Evolutionary conservation across 768 basidiomycete species (phyloP).

Genomic region (Naematelia encephala): DNA sequence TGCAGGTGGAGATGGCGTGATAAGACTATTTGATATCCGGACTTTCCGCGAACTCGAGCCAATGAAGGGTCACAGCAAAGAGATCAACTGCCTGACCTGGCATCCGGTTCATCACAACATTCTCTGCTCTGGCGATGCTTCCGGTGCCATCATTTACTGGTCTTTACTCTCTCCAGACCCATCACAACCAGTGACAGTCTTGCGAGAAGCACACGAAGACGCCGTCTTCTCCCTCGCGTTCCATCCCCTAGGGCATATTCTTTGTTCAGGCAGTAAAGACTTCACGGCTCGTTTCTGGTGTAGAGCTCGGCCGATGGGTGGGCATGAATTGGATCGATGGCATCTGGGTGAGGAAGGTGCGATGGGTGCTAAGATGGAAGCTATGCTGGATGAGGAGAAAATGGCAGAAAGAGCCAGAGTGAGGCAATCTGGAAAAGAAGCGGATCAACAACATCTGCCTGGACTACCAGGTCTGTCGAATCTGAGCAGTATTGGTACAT

Average conservation of each 20-base stretch:
- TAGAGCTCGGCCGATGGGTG: conserved; percentile 54
- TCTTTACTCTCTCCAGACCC: conserved; percentile 62
- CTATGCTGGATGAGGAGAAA: conserved; percentile 14
- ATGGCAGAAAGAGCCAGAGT: conserved; percentile 10
- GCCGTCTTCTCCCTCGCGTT: conserved; percentile 94
- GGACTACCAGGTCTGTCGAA: conserved; percentile 16
- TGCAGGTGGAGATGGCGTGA: conserved; percentile 88
- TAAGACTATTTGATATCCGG: conserved; percentile 94
- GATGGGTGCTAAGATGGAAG: conserved; percentile 23
- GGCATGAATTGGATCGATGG: conserved; percentile 47
- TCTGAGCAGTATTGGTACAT: conserved; percentile 13
- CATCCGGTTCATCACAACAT: conserved; percentile 84
- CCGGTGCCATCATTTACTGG: conserved; percentile 93
- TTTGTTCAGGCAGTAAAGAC: conserved; percentile 93
- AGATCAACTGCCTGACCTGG: conserved; percentile 95
- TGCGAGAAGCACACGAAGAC: conserved; percentile 96
- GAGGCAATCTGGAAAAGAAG: conserved; percentile 1
- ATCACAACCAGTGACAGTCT: conserved; percentile 69
- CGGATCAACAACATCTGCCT: conserved; percentile 6
- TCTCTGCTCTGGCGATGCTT: conserved; percentile 88
- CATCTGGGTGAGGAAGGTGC: conserved; percentile 45
- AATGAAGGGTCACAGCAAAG: conserved; percentile 94
- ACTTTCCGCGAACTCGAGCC: conserved; percentile 93
- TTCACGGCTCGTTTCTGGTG: conserved; percentile 99
- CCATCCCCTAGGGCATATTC: conserved; percentile 92